Evolutionary conservation across 108 stramenopile species (phyloP).

Genomic region (Nitzschia inconspicua): DNA sequence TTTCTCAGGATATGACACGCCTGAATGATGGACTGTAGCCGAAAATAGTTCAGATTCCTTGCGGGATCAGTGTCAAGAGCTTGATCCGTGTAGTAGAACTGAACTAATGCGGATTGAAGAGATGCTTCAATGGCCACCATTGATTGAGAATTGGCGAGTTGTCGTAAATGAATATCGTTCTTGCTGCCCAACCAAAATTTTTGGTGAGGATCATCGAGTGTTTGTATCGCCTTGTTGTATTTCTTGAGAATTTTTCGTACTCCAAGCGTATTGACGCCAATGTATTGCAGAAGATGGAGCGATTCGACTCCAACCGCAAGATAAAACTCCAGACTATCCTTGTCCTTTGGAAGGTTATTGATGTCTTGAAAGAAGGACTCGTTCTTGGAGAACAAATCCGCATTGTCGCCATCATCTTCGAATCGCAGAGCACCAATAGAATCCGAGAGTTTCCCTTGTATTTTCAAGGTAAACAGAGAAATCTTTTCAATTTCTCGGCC

Average conservation of each 20-base stretch:
- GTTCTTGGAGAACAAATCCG: constrained; percentile 30
- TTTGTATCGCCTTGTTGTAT: constrained; percentile 46
- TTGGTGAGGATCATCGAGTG: constrained; percentile 20
- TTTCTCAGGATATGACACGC: constrained; percentile 38
- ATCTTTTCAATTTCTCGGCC: constrained; percentile 68
- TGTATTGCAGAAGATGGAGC: constrained; percentile 55
- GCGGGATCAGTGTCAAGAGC: constrained; percentile 6
- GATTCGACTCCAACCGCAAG: constrained; percentile 46
- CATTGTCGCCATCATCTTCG: neutral
- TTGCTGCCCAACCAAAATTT: constrained; percentile 16
- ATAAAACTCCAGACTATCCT: constrained; percentile 12
- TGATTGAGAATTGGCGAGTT: constrained; percentile 41
- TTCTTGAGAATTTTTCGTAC: constrained; percentile 73
- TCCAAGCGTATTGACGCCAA: constrained; percentile 57
- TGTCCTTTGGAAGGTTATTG: neutral
- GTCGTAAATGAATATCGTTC: constrained; percentile 37
- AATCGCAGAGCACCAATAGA: constrained; percentile 45
- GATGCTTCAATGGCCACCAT: constrained; percentile 50
- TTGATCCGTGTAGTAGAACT: constrained; percentile 16
- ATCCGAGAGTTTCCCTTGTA: constrained; percentile 55
- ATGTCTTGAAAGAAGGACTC: neutral
- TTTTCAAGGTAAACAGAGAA: constrained; percentile 54
- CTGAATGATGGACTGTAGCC: constrained; percentile 49
- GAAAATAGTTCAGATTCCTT: constrained; percentile 6
- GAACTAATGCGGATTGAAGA: constrained; percentile 38